Evolutionary conservation across 2,329 filamentous ascomycete genomes (phyloP), one percentile per base, ranked within the genome.

Genomic region (Xylariaceae sp.): DNA sequence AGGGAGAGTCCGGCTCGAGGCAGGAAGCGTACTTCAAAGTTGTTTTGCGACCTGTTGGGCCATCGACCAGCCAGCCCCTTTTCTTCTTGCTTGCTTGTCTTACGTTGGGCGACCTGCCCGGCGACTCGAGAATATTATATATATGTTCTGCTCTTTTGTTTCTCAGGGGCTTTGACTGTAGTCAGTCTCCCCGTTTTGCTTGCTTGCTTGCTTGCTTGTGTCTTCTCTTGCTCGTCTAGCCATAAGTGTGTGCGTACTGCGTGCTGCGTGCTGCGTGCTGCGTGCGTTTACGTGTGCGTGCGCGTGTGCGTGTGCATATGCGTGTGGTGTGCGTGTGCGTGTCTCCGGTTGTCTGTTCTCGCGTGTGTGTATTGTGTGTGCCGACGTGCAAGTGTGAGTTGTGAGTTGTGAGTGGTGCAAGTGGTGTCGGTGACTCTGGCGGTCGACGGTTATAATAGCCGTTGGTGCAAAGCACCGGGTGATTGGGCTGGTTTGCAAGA

Each of bases 1-100:
- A 42, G 37, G 41, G 41, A 30, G 44, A 58, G 49, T 51, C 50
- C 43, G 53, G 56, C 53, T 50, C 56, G 36, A 53, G 49, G 32
- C 43, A 32, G 42, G 36, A 53, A 40, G 16, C 42, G 53, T 51
- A 32, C 53, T 49, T 29, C 41, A 5, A 16, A 29, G 21, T 29
- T 47, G 55, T 47, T 48, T 40, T 34, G 42, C 52, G 30, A 55
- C 44, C 47, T 36, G 44, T 34, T 10, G 16, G 29, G 16, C 29
- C 44, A 21, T 21, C 32, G 36, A 8, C 19, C 43, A 50, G 53
- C 47, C 47, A 54, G 55, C 50, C 47, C 52, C 52, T 55, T 34
- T 47, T n/a, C 3, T 49, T 49, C 47, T 48, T 49, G 18, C 39
- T 15, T 8, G 21, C 8, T 32, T 55, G 48, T 52, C 55, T 57